These are phyloP conservation scores for Trichoderma sp. DNA, from an alignment of 2,329 filamentous ascomycete species.

Conservation along the genomic window DNA sequence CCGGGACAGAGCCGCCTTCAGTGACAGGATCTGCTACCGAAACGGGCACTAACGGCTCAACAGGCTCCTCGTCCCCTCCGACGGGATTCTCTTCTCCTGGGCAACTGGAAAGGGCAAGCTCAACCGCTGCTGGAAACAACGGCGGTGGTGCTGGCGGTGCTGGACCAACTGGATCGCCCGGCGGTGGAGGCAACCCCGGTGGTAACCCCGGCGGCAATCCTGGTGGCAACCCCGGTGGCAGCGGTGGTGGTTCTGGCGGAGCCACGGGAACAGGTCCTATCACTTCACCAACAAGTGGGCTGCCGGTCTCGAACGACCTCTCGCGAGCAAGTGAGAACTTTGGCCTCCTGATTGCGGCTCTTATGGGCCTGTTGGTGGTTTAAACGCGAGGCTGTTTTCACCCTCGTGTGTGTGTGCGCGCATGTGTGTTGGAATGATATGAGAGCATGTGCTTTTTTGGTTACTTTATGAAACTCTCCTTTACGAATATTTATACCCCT, in stretches of 20 bases:
- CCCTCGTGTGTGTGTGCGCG: neutral
- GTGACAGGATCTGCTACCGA: neutral
- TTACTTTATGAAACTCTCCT: slow-evolving; percentile 16
- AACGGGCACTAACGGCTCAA: neutral
- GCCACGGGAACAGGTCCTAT: neutral
- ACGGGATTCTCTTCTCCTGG: slow-evolving; percentile 1
- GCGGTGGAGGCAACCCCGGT: neutral
- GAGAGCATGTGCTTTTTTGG: neutral
- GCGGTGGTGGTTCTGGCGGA: neutral
- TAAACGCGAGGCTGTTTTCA: neutral
- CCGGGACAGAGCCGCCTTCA: neutral
- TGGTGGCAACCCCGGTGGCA: neutral
- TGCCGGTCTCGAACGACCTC: neutral
- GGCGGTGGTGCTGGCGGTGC: neutral
- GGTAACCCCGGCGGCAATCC: neutral
- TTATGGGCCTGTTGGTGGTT: neutral
- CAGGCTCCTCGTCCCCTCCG: neutral
- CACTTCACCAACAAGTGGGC: neutral
- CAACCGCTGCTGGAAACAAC: neutral
- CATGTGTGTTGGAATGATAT: neutral
- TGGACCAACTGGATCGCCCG: neutral
- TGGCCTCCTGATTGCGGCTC: neutral
- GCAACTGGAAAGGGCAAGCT: neutral
- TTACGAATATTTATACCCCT: slow-evolving; percentile 16
- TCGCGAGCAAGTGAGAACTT: slow-evolving; percentile 4